Evolutionary conservation across 352 stramenopile genomes (phyloP).

Genomic region (Phytopythium aichiense): DNA sequence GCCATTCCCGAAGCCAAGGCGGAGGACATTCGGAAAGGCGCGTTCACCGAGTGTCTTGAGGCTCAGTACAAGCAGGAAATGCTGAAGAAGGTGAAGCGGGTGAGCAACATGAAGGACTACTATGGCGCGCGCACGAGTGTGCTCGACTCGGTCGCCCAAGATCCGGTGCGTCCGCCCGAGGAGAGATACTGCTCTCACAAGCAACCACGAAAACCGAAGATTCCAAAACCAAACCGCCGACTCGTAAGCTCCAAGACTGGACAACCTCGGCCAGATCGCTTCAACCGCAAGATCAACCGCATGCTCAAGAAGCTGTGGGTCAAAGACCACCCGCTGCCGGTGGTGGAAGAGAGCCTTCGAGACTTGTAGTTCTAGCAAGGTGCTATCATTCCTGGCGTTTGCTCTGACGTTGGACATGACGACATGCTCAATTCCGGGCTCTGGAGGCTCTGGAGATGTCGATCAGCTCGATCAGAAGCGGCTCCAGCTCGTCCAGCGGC

Average conservation of each 20-base stretch:
- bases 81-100: constrained; percentile 45
- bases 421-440: constrained; percentile 18
- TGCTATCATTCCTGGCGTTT: background rate
- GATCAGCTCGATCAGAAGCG: constrained; percentile 68
- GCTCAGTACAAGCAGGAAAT: constrained; percentile 54
- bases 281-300: constrained; percentile 81
- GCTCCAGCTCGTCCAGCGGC: constrained; percentile 58
- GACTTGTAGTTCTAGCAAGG: constrained; percentile 30
- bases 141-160: constrained; percentile 38
- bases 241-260: constrained; percentile 32
- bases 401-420: background rate
- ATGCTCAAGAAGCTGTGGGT: constrained; percentile 68
- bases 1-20: constrained; percentile 29
- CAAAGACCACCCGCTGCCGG: constrained; percentile 56
- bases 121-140: constrained; percentile 43
- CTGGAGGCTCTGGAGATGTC: constrained; percentile 57
- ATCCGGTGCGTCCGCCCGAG: constrained; percentile 15
- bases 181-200: constrained; percentile 17
- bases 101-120: constrained; percentile 51
- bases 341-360: constrained; percentile 75
- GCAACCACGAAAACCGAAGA: constrained; percentile 58
- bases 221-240: constrained; percentile 48
- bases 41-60: constrained; percentile 45
- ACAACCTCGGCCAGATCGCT: constrained; percentile 54
- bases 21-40: constrained; percentile 48